phyloP scores from a whole-genome alignment of 2,329 filamentous ascomycete species.

The Aspergillus neotritici region DNA sequence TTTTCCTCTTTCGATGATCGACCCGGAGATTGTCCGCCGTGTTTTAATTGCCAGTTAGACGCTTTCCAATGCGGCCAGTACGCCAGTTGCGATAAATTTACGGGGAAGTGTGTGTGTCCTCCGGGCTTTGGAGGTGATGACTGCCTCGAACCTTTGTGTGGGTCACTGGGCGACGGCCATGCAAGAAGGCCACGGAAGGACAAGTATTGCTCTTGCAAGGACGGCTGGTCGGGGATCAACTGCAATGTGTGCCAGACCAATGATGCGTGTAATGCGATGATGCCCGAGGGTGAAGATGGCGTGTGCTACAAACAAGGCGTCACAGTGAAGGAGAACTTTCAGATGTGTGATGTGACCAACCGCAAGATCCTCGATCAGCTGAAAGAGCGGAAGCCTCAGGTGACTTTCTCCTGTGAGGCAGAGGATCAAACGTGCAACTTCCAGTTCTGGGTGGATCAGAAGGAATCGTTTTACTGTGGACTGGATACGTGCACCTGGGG shows the following conservation, averaged over 20 bases:
- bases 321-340: conserved; percentile 89
- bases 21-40: conserved; percentile 50
- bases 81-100: conserved; percentile 79
- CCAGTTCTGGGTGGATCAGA: conserved; percentile 94
- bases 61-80: conserved; percentile 89
- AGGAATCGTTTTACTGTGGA: conserved; percentile 94
- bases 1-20: conserved; percentile 67
- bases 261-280: conserved; percentile 78
- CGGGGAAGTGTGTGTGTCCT: conserved; percentile 88
- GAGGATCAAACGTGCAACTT: conserved; percentile 79
- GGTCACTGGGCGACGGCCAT: conserved; percentile 73
- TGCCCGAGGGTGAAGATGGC: conserved; percentile 73
- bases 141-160: conserved; percentile 86
- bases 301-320: conserved; percentile 90
- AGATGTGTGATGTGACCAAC: conserved; percentile 97
- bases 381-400: conserved; percentile 78
- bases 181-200: conserved; percentile 70
- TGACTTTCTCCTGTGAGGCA: conserved; percentile 85
- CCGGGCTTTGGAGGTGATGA: conserved; percentile 91
- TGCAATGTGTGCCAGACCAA: conserved; percentile 90
- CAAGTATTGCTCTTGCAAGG: conserved; percentile 73
- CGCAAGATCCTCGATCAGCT: conserved; percentile 84
- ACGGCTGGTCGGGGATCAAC: conserved; percentile 95
- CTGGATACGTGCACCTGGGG: conserved; percentile 73
- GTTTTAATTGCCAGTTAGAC: conserved; percentile 97